These are phyloP conservation scores for Amauroascus verrucosus DNA, from an alignment of 2,329 filamentous ascomycete species.

Conservation along the genomic window DNA sequence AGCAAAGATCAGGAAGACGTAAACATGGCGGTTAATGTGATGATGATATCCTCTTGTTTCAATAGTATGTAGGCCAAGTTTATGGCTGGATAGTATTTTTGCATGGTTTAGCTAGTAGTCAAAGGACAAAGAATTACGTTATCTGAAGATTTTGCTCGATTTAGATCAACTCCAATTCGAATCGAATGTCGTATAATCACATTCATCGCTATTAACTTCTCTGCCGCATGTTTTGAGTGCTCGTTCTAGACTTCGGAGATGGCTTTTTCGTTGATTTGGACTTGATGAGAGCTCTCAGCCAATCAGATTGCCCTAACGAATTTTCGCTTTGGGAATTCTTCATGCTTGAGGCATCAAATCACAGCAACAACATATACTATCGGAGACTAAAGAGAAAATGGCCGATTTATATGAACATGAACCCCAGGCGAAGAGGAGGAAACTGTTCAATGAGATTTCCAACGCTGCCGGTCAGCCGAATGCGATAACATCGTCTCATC, in stretches of 20 bases:
- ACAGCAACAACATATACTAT: neutral
- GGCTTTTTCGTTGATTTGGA: too few relatives aligned
- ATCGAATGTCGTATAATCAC: too few relatives aligned
- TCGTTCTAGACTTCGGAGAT: too few relatives aligned
- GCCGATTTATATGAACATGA: constrained; percentile 26
- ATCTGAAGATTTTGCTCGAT: too few relatives aligned
- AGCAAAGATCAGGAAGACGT: constrained; percentile 27
- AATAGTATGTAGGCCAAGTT: neutral
- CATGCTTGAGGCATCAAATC: constrained; percentile 1
- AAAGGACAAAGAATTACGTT: too few relatives aligned
- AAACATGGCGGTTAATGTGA: neutral
- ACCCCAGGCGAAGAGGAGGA: constrained; percentile 32
- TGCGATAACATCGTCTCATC: constrained; percentile 43
- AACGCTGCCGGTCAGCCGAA: constrained; percentile 12
- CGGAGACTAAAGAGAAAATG: constrained; percentile 20
- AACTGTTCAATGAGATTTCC: constrained; percentile 24
- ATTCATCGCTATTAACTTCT: too few relatives aligned
- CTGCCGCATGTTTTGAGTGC: too few relatives aligned
- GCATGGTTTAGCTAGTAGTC: too few relatives aligned
- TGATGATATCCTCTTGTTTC: neutral
- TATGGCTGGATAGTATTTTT: too few relatives aligned
- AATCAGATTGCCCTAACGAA: constrained; percentile 1
- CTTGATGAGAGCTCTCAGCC: neutral
- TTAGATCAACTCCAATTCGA: too few relatives aligned
- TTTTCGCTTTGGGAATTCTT: neutral